phyloP scores from a whole-genome alignment of 441 rosid genomes.

The Bocquillonia castaneifolia region DNA sequence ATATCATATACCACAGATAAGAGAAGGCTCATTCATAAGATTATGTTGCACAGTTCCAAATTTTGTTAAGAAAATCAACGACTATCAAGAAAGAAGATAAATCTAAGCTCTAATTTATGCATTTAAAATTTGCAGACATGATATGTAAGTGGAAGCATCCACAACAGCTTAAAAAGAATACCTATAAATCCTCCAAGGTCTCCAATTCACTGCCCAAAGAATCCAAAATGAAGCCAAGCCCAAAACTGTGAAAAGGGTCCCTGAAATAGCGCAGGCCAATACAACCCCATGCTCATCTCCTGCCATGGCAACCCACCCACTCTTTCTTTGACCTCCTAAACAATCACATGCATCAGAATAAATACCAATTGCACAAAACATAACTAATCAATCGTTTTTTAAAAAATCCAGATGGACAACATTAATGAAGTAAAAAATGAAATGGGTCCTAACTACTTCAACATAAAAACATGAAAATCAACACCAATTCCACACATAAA shows the following conservation, averaged over 20 bases:
- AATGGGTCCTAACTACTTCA: neutral
- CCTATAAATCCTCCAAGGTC: conserved; percentile 99
- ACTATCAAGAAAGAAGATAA: conserved; percentile 10
- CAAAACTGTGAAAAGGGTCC: conserved; percentile 74
- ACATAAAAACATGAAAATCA: neutral
- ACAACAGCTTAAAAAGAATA: conserved; percentile 18
- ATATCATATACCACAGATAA: conserved; percentile 2
- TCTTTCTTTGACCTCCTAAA: conserved; percentile 12
- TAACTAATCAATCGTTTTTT: neutral
- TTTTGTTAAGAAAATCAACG: conserved; percentile 4
- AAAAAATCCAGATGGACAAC: neutral
- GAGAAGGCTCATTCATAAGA: conserved; percentile 8
- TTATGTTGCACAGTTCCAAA: neutral
- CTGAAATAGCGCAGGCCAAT: conserved; percentile 78
- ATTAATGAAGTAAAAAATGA: neutral
- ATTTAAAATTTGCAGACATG: conserved; percentile 14
- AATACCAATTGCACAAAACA: conserved; percentile 6
- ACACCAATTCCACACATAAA: neutral
- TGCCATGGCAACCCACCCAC: conserved; percentile 79
- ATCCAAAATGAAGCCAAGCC: conserved; percentile 80
- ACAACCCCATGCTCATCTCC: conserved; percentile 59
- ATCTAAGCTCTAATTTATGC: conserved; percentile 18
- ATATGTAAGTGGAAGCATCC: conserved; percentile 10
- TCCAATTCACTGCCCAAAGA: conserved; percentile 97
- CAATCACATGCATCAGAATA: conserved; percentile 13